Evolutionary conservation across 805 yeast species (phyloP), one percentile per base, ranked within the genome.

Genomic region (Schizosaccharomyces lindneri): DNA sequence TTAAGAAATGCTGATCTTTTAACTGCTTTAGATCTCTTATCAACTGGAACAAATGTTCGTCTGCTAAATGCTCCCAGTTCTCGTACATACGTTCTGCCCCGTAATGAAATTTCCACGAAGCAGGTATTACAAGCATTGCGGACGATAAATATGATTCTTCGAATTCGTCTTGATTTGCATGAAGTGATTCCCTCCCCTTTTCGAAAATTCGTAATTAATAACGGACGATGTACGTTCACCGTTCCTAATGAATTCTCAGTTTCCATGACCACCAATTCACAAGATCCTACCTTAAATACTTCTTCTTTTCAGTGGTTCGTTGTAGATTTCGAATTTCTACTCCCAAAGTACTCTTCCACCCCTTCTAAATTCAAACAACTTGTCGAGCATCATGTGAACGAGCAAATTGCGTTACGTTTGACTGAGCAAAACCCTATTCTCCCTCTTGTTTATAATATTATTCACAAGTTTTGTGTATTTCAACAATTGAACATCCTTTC

Each of bases 1-100:
- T 73, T 90, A 61, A 95, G 96, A 4, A 87, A 87, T 70, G 93
- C 95, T 0, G 99, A 93, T 71, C 70, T 93, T 24, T 78, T 82
- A 29, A 89, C 97, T 0, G 87, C 95, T 0, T 73, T 90, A 65
- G 94, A 90, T 68, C 95, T 93, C 0, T 74, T 89, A 62, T 79
- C 81, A 51, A 75, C 79, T 48, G 95, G 95, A 3, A 51, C 57
- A 5, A 24, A 29, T 51, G 31, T 29, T 24, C 31, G 57, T 21
- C n/a, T 51, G 32, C 7, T 29, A 15, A 21, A 51, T 9, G 36
- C 57, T 9, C 57, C 57, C n/a, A 51, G 31, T 7, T 51, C 57
- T 21, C 36, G 27, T 51, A 51, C 57, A 7, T 51, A 29, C 36
- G 21, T 17, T 29, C 57, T 51, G 32, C 21, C n/a, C 19, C 31